Evolutionary conservation across 306 rosid species (phyloP), one percentile per base, ranked within the genome.

Genomic region (Geum urbanum): DNA sequence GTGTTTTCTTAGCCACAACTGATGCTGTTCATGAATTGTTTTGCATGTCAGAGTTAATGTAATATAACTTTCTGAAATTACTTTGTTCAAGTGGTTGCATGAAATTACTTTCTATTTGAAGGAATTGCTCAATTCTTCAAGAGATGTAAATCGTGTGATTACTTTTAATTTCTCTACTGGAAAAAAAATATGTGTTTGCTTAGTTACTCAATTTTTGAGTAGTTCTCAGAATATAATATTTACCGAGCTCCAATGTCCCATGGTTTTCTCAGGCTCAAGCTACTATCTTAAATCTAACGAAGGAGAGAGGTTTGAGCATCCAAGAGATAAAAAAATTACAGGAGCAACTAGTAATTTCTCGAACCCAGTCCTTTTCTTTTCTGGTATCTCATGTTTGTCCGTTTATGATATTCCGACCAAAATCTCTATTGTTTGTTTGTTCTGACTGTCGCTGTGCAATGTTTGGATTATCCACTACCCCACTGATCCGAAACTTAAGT

Each of bases 221-320:
- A n/a, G 24, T 39, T 61, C n/a, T 62, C 15, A 0, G 7, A 40
- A 4, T 62, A 62, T 9, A n/a, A 62, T 16, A 61, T 39, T 61
- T 37, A 16, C 22, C 47, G 4, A 37, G 47, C 10, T 62, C 43
- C 2, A 54, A 54, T 14, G 18, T 50, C 37, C 10, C 1, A 6
- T 2, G 5, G 18, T 35, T 4, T 20, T 62, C 10, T 55, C 84
- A 91, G 97, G 87, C 95, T 69, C 84, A 79, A 73, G 72, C 24
- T 58, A 91, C 84, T 68, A 83, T 88, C 77, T 84, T 81, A 9
- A 83, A 76, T 79, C 81, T 91, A 72, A 83, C 84, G 32, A 87
- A 84, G 81, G 90, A 88, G 83, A 81, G 92, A 79, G 82, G 83
- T 78, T 77, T 70, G 73, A 81, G 85, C 86, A 81, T 72, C 74